These are phyloP conservation scores for Coemansia umbellata DNA, from an alignment of 192 early-diverging fungal genomes.

Conservation along the genomic window DNA sequence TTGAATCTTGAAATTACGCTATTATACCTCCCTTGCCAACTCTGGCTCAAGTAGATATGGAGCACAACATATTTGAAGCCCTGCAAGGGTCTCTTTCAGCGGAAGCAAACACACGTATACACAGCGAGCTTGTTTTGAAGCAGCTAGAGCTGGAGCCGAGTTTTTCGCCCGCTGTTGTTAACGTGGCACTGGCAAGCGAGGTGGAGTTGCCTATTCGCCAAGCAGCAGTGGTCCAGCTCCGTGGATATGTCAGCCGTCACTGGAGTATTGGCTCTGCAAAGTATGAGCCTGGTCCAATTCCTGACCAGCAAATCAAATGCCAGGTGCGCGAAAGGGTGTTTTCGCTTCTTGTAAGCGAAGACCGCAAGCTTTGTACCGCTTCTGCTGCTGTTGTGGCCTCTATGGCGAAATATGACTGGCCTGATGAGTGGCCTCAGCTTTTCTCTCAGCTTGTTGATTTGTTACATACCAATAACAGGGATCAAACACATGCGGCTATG, in stretches of 20 bases:
- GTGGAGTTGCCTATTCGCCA: constrained; percentile 63
- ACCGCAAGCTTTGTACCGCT: constrained; percentile 35
- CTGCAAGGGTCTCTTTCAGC: constrained; percentile 66
- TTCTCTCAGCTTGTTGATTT: constrained; percentile 69
- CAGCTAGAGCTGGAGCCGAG: constrained; percentile 57
- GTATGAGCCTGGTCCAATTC: constrained; percentile 47
- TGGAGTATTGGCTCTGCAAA: constrained; percentile 64
- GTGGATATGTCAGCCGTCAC: constrained; percentile 69
- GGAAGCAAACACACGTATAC: constrained; percentile 58
- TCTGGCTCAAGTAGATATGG: constrained; percentile 54
- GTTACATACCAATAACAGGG: constrained; percentile 56
- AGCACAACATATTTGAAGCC: constrained; percentile 66
- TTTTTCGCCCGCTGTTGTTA: constrained; percentile 66
- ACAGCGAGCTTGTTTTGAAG: constrained; percentile 66
- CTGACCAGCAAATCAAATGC: constrained; percentile 34
- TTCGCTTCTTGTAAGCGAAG: constrained; percentile 24
- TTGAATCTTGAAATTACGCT: not conserved
- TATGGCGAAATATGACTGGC: constrained; percentile 91
- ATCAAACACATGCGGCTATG: constrained; percentile 86
- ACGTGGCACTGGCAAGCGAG: constrained; percentile 61
- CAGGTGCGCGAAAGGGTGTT: constrained; percentile 44
- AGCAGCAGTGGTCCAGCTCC: constrained; percentile 66
- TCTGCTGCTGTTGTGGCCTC: constrained; percentile 77
- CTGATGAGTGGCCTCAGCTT: constrained; percentile 89
- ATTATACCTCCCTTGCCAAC: not conserved